Evolutionary conservation across 106 monocot species (phyloP), one percentile per base, ranked within the genome.

Genomic region (Phalaenopsis aphrodite): DNA sequence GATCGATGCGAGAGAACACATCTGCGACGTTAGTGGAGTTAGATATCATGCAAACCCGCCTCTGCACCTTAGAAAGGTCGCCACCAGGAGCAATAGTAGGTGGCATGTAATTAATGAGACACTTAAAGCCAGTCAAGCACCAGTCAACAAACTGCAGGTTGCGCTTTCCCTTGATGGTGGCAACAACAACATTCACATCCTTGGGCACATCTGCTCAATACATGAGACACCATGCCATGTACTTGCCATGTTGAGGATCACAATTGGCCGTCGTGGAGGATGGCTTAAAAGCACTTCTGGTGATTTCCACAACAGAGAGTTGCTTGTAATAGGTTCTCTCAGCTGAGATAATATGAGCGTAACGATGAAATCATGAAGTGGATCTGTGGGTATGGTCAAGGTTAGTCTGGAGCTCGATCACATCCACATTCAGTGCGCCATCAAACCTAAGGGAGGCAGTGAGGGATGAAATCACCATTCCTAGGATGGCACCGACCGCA

Each of bases 31-130:
- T 91, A 67, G 91, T 94, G 8, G 94, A 94, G 91, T 94, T 94
- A 57, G 94, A 94, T 78, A 94, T 94, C 91, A 91, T 91, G 88
- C 94, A 91, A 16, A 94, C 91, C 1, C 91, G 91, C 81, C 91
- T 84, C 85, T 94, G 89, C 38, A 94, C 91, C 89, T 89, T 94
- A 77, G 94, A 89, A 7, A 94, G 81, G 74, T 94, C 94, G 14
- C 88, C 91, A 1, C 91, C 91, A 0, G 94, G 91, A 4, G 91
- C 94, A 16, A 87, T 89, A 47, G 91, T 94, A 0, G 91, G 91
- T 0, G 95, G 92, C 90, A 90, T 90, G 85, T 95, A 92, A 84
- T 95, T 95, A 83, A 95, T 95, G 3, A 86, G 86, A 52, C 91
- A 91, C 83, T 91, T 91, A 86, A 91, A 91, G 0, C 88, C 88